phyloP scores from a whole-genome alignment of 2,329 filamentous ascomycete species.

The Nigrospora oryzae region DNA sequence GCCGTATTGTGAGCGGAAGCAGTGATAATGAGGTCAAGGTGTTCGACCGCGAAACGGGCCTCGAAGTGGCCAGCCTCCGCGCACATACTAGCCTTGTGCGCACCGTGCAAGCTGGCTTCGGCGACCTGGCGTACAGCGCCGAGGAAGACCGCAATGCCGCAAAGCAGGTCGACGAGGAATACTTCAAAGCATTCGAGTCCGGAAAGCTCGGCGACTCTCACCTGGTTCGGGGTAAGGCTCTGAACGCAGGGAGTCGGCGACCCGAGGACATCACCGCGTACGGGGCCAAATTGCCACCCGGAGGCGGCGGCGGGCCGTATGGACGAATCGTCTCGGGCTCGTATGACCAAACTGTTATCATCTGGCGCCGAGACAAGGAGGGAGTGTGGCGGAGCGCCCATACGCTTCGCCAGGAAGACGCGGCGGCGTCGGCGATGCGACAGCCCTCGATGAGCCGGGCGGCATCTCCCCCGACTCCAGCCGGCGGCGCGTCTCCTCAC shows the following conservation, averaged over 20 bases:
- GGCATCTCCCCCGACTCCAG: slow-evolving; percentile 2
- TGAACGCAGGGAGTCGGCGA: slow-evolving; percentile 65
- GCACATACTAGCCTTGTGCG: slow-evolving; percentile 81
- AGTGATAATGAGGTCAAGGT: slow-evolving; percentile 95
- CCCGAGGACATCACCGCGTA: slow-evolving; percentile 71
- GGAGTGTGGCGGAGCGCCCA: slow-evolving; percentile 78
- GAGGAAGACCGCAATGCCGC: slow-evolving; percentile 69
- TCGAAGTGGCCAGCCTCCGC: slow-evolving; percentile 81
- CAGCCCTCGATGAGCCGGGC: background rate
- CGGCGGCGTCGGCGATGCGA: slow-evolving; percentile 39
- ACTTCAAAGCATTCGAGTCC: slow-evolving; percentile 51
- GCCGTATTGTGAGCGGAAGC: slow-evolving; percentile 88
- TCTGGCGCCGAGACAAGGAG: slow-evolving; percentile 82
- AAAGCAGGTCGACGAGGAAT: slow-evolving; percentile 62
- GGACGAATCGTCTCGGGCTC: slow-evolving; percentile 95
- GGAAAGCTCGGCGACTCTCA: slow-evolving; percentile 36
- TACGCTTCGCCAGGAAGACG: slow-evolving; percentile 66
- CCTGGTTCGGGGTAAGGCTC: slow-evolving; percentile 26
- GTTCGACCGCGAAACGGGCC: slow-evolving; percentile 76
- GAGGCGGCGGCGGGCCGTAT: slow-evolving; percentile 81
- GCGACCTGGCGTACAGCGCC: slow-evolving; percentile 73
- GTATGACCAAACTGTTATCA: slow-evolving; percentile 91
- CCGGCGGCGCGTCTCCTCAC: slow-evolving; percentile 3
- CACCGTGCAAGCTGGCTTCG: slow-evolving; percentile 91
- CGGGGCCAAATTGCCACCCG: slow-evolving; percentile 81